These are phyloP conservation scores for Arabis alpina DNA, from an alignment of 345 rosid genomes.

Conservation along the genomic window DNA sequence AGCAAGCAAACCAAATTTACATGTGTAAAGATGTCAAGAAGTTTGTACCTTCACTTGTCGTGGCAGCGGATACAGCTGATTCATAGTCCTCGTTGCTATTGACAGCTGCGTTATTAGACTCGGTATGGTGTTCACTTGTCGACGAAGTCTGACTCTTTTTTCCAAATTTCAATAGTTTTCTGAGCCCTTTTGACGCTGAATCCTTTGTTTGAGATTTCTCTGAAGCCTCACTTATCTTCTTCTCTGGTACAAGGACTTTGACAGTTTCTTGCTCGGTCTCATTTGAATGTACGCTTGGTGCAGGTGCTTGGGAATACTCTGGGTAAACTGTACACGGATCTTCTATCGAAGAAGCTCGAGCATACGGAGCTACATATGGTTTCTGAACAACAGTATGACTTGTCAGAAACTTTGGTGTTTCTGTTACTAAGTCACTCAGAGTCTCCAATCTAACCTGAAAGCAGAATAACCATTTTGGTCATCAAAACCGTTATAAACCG, in stretches of 20 bases:
- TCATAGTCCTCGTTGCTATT: slow-evolving; percentile 49
- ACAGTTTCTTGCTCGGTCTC: slow-evolving; percentile 45
- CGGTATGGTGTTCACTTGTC: slow-evolving; percentile 50
- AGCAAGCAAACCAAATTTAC: neutral
- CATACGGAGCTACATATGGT: slow-evolving; percentile 73
- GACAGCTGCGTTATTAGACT: slow-evolving; percentile 40
- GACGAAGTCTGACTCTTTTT: slow-evolving; percentile 65
- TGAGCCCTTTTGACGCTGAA: slow-evolving; percentile 65
- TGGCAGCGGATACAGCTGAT: slow-evolving; percentile 36
- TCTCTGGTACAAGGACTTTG: slow-evolving; percentile 56
- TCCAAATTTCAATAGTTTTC: slow-evolving; percentile 73
- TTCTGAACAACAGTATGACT: slow-evolving; percentile 48
- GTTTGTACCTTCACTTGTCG: slow-evolving; percentile 56
- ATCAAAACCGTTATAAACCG: slow-evolving; percentile 12
- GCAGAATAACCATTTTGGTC: slow-evolving; percentile 10
- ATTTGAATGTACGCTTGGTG: slow-evolving; percentile 46
- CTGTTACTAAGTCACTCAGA: slow-evolving; percentile 46
- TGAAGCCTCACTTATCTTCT: slow-evolving; percentile 62
- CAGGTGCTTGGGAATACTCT: slow-evolving; percentile 62
- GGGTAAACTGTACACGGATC: slow-evolving; percentile 60
- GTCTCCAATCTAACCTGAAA: slow-evolving; percentile 55
- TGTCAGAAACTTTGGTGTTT: slow-evolving; percentile 48
- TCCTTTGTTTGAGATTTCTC: slow-evolving; percentile 70
- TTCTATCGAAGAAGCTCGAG: slow-evolving; percentile 79
- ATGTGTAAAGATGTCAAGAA: slow-evolving; percentile 4